phyloP scores from a whole-genome alignment of 495 filamentous ascomycete genomes.

The Penicillium goetzii region DNA sequence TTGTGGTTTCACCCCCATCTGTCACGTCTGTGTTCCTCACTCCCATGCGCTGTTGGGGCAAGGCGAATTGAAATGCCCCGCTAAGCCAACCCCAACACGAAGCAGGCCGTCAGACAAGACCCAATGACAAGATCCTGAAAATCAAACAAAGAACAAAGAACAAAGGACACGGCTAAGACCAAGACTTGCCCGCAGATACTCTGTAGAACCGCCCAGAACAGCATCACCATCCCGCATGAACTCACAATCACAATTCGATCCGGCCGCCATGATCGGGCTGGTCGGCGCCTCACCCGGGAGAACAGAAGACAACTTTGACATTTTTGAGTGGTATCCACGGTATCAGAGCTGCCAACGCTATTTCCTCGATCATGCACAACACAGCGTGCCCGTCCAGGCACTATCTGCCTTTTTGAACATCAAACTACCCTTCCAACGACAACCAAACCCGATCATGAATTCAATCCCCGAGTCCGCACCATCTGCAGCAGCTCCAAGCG shows the following conservation, averaged over 20 bases:
- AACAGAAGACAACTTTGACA: slow-evolving; percentile 61
- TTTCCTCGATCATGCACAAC: slow-evolving; percentile 92
- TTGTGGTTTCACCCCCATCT: slow-evolving; percentile 9
- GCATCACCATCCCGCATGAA: slow-evolving; percentile 37
- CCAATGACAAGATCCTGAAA: not conserved
- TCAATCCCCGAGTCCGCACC: slow-evolving; percentile 29
- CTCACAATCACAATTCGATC: slow-evolving; percentile 43
- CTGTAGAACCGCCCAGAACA: slow-evolving; percentile 22
- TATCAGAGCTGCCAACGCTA: slow-evolving; percentile 92
- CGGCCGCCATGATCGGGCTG: slow-evolving; percentile 45
- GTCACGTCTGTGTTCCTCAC: slow-evolving; percentile 3
- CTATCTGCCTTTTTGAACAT: slow-evolving; percentile 93
- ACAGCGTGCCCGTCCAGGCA: slow-evolving; percentile 79
- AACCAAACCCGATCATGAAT: slow-evolving; percentile 42
- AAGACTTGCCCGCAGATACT: slow-evolving; percentile 20
- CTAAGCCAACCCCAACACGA: slow-evolving; percentile 12
- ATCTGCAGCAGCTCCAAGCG: slow-evolving; percentile 35
- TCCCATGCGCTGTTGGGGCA: slow-evolving; percentile 1
- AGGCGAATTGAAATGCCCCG: slow-evolving; percentile 2
- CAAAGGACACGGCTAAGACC: not conserved
- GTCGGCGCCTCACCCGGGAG: slow-evolving; percentile 40
- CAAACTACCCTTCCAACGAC: slow-evolving; percentile 54
- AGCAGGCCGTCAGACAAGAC: slow-evolving; percentile 1
- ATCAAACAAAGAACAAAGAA: not conserved
- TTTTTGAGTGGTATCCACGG: slow-evolving; percentile 90